These are phyloP conservation scores for Apophysomyces elegans DNA, from an alignment of 371 early-diverging fungal species.

Conservation along the genomic window DNA sequence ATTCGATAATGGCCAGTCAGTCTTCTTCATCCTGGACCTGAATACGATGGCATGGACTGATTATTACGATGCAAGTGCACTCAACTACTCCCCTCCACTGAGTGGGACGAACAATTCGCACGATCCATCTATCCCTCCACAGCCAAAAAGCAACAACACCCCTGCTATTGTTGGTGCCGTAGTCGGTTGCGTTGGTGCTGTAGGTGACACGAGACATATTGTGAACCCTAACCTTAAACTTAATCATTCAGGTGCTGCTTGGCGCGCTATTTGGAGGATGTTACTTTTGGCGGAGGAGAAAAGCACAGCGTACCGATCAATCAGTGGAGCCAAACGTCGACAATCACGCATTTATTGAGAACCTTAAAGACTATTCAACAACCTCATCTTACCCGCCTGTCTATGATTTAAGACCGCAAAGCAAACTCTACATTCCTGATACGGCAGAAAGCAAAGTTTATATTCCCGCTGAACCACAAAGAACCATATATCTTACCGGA, in stretches of 20 bases:
- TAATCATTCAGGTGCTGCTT: background rate
- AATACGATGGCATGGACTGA: background rate
- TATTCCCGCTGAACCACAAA: background rate
- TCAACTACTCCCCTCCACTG: background rate
- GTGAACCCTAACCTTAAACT: background rate
- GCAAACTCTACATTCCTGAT: background rate
- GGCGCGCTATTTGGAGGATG: background rate
- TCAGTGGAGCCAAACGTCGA: background rate
- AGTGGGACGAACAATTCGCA: background rate
- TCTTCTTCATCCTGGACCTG: background rate
- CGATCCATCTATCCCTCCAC: background rate
- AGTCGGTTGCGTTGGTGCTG: background rate
- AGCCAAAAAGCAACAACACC: background rate
- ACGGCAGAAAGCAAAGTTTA: background rate
- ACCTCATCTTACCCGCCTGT: background rate
- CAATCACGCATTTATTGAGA: background rate
- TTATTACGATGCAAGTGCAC: background rate
- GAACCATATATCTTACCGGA: background rate
- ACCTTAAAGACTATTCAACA: background rate
- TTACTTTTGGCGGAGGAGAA: background rate
- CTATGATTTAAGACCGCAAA: background rate
- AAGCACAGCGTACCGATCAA: background rate
- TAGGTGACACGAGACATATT: background rate
- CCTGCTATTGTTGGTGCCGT: background rate
- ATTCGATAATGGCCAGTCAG: background rate